Evolutionary conservation across 2,329 filamentous ascomycete genomes (phyloP).

Genomic region (Scedosporium dehoogii): DNA sequence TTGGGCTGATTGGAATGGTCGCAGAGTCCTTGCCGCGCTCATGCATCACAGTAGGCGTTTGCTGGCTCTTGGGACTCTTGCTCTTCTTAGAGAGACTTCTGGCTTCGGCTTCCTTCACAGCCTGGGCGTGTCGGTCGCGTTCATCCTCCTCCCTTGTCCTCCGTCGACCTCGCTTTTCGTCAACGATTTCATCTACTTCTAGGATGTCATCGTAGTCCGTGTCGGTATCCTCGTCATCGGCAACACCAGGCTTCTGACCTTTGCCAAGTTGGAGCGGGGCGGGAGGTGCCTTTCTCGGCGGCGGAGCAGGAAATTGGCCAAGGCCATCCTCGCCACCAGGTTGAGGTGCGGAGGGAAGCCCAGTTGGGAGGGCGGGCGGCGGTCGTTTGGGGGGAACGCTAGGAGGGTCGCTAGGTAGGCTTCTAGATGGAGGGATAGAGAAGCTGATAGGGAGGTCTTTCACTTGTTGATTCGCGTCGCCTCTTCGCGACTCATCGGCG

Average conservation of each 20-base stretch:
- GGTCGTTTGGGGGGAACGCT: constrained; percentile 42
- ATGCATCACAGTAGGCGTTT: constrained; percentile 9
- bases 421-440: constrained; percentile 45
- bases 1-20: constrained; percentile 27
- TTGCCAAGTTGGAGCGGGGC: constrained; percentile 67
- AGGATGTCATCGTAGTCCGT: constrained; percentile 77
- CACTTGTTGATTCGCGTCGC: constrained; percentile 29
- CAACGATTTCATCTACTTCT: constrained; percentile 54
- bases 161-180: constrained; percentile 60
- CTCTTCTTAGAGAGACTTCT: constrained; percentile 67
- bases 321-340: constrained; percentile 32
- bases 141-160: constrained; percentile 87
- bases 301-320: constrained; percentile 46
- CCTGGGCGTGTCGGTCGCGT: constrained; percentile 60
- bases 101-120: constrained; percentile 55
- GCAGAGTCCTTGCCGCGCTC: constrained; percentile 11
- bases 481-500: constrained; percentile 33
- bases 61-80: constrained; percentile 35
- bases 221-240: constrained; percentile 57
- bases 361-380: constrained; percentile 27
- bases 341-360: constrained; percentile 27
- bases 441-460: constrained; percentile 40
- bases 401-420: constrained; percentile 41
- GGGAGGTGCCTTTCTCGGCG: constrained; percentile 72
- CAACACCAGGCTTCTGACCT: constrained; percentile 8